A percentile compares a stretch with the other conserved stretches of the same genome.
phyloP scores from a whole-genome alignment of 1,284 basidiomycete genomes.

The Cryptococcus jaspeensis region DNA sequence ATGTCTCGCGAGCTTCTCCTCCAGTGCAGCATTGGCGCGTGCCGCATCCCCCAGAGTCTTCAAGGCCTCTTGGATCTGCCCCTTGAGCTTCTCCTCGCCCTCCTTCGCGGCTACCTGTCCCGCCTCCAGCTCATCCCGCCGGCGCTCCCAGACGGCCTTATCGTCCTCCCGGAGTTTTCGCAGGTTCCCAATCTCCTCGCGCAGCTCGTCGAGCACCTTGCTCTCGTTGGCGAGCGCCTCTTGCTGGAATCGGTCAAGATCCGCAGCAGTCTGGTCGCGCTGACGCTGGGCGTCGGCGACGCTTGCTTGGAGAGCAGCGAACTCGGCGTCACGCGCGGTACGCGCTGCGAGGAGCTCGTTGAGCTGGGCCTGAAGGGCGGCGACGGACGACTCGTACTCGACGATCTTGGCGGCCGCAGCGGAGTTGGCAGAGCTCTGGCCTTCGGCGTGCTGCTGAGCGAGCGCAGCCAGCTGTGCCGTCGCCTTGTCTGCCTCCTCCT shows the following conservation, averaged over 20 bases:
- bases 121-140: conserved; percentile 5
- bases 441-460: conserved; percentile 8
- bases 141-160: conserved; percentile 2
- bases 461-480: conserved; percentile 6
- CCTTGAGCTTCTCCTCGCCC: conserved; percentile 4
- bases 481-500: conserved; percentile 3
- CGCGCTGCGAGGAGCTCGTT: conserved; percentile 1
- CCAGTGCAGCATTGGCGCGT: background rate
- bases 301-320: conserved; percentile 4
- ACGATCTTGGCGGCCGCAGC: background rate
- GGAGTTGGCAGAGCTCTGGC: background rate
- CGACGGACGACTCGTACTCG: background rate
- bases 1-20: conserved; percentile 7
- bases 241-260: conserved; percentile 32
- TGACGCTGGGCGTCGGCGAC: conserved; percentile 5
- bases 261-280: conserved; percentile 16
- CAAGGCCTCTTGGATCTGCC: conserved; percentile 7
- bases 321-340: conserved; percentile 5
- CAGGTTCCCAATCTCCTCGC: conserved; percentile 23
- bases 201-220: conserved; percentile 23
- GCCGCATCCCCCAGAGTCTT: conserved; percentile 8
- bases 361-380: conserved; percentile 1
- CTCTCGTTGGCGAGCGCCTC: conserved; percentile 30
- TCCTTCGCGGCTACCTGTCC: background rate
- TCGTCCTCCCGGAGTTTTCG: conserved; percentile 13